A percentile compares a stretch with the other conserved stretches of the same genome.
Evolutionary conservation across 768 basidiomycete species (phyloP).

Genomic region (Lepiota venenata): DNA sequence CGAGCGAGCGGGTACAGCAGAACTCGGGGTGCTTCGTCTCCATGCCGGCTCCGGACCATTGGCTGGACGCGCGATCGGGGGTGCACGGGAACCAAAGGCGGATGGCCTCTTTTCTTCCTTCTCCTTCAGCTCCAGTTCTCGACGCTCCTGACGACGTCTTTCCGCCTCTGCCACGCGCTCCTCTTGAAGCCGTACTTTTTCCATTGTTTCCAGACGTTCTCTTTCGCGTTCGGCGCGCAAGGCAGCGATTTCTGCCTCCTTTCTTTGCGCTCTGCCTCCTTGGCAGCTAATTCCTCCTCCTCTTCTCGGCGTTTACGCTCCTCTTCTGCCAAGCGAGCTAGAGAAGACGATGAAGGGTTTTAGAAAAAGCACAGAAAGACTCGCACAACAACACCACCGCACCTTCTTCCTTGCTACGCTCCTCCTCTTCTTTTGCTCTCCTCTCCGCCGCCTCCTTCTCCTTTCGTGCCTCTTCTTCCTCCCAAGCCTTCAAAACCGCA

Average conservation of each 20-base stretch:
- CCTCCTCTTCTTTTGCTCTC: constrained; percentile 52
- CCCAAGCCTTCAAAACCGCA: constrained; percentile 52
- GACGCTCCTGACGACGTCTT: constrained; percentile 39
- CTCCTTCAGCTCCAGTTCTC: constrained; percentile 26
- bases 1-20: constrained; percentile 18
- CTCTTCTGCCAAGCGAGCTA: constrained; percentile 57
- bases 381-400: constrained; percentile 15
- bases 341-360: background rate
- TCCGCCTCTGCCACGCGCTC: constrained; percentile 75
- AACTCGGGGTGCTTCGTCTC: constrained; percentile 28
- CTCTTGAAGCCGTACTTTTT: constrained; percentile 54
- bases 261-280: constrained; percentile 54
- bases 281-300: constrained; percentile 44
- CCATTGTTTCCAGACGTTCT: constrained; percentile 46
- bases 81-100: constrained; percentile 21
- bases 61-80: constrained; percentile 16
- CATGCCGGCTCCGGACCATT: constrained; percentile 26
- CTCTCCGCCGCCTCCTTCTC: constrained; percentile 56
- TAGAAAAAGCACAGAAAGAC: background rate
- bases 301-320: constrained; percentile 44
- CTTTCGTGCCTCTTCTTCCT: constrained; percentile 44
- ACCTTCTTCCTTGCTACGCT: constrained; percentile 51
- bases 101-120: constrained; percentile 13
- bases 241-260: constrained; percentile 52
- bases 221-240: constrained; percentile 50